These are phyloP conservation scores for Suillus hirtellus DNA, from an alignment of 768 basidiomycete species.

Conservation along the genomic window DNA sequence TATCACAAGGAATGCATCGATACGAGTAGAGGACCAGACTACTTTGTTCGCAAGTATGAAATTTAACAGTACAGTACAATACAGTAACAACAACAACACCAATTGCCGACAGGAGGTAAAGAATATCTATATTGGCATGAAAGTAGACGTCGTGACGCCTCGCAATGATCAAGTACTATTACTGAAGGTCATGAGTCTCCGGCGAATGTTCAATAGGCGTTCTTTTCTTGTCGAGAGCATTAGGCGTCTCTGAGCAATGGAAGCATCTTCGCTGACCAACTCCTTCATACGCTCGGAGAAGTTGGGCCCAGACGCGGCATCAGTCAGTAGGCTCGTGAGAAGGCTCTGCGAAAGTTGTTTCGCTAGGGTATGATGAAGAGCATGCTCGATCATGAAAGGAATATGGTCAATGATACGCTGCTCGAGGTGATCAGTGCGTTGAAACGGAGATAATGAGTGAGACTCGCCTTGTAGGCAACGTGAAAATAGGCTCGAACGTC, in stretches of 20 bases:
- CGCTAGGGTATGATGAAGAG: conserved; percentile 42
- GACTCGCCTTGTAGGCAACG: conserved; percentile 46
- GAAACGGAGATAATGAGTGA: conserved; percentile 3
- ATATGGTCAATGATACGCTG: conserved; percentile 59
- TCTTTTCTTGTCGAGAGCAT: conserved; percentile 34
- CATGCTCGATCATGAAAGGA: conserved; percentile 49
- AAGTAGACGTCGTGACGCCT: not conserved
- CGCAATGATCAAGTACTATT: not conserved
- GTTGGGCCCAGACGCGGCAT: conserved; percentile 15
- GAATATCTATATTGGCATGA: not conserved
- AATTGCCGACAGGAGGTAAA: not conserved
- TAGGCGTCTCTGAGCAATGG: conserved; percentile 33
- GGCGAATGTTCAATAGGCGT: conserved; percentile 41
- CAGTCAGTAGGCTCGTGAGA: conserved; percentile 31
- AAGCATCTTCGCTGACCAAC: conserved; percentile 49
- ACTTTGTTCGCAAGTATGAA: not conserved
- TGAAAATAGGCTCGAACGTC: conserved; percentile 51
- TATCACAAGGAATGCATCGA: not conserved
- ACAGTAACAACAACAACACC: not conserved
- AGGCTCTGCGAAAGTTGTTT: conserved; percentile 38
- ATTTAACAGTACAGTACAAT: not conserved
- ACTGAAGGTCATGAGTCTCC: conserved; percentile 34
- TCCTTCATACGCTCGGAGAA: conserved; percentile 35
- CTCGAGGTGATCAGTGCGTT: not conserved
- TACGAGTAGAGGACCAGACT: not conserved